These are phyloP conservation scores for Erythrophleum ivorense DNA, from an alignment of 331 rosid genomes.

Conservation along the genomic window DNA sequence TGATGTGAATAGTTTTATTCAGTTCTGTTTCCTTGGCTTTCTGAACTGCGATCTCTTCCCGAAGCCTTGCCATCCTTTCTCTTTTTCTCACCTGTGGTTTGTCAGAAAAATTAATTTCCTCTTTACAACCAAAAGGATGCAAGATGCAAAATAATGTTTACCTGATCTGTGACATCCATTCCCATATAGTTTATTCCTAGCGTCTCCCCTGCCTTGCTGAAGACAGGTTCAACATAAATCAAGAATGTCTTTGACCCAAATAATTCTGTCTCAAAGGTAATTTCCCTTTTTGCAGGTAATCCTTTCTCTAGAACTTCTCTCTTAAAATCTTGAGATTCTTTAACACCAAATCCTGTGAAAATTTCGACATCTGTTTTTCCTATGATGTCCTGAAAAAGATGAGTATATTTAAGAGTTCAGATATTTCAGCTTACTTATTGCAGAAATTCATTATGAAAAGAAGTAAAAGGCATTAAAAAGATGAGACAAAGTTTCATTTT, in stretches of 20 bases:
- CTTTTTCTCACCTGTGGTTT: slow-evolving; percentile 79
- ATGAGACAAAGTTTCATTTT: slow-evolving; percentile 9
- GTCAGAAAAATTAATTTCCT: slow-evolving; percentile 22
- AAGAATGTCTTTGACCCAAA: slow-evolving; percentile 92
- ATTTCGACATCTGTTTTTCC: slow-evolving; percentile 97
- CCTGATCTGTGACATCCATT: slow-evolving; percentile 99
- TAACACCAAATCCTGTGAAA: slow-evolving; percentile 92
- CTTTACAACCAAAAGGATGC: slow-evolving; percentile 23
- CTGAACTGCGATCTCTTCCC: slow-evolving; percentile 95
- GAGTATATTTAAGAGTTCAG: slow-evolving; percentile 2
- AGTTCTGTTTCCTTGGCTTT: slow-evolving; percentile 97
- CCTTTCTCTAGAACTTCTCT: slow-evolving; percentile 96
- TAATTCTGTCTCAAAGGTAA: slow-evolving; percentile 84
- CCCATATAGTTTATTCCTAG: slow-evolving; percentile 97
- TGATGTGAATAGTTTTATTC: slow-evolving; percentile 95
- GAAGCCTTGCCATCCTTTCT: slow-evolving; percentile 88
- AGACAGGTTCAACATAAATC: slow-evolving; percentile 96
- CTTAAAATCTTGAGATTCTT: slow-evolving; percentile 96
- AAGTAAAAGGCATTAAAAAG: slow-evolving; percentile 33
- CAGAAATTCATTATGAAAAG: background rate
- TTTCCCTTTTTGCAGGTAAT: slow-evolving; percentile 85
- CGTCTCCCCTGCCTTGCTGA: slow-evolving; percentile 95
- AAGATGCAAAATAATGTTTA: slow-evolving; percentile 33
- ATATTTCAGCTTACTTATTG: background rate
- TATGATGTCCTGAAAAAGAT: slow-evolving; percentile 81